Evolutionary conservation across 306 rosid species (phyloP).

Genomic region (Nissolia schottii): DNA sequence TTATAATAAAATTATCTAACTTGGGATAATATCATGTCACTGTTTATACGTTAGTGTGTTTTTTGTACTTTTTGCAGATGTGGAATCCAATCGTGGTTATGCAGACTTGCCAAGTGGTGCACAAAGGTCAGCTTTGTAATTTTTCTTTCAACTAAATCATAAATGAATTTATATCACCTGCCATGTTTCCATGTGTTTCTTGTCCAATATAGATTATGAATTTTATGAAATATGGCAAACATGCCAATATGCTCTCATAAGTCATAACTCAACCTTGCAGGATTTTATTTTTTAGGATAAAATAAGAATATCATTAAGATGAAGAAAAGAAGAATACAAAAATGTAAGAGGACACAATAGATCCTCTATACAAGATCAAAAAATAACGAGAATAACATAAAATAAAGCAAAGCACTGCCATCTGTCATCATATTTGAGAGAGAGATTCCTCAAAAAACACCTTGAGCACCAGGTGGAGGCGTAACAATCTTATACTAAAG

Average conservation of each 20-base stretch:
- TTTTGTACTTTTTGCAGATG: slow-evolving; percentile 28
- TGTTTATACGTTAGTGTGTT: neutral
- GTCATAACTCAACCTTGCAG: neutral
- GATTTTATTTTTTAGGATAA: no score
- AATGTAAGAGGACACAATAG: no score
- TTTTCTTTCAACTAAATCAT: neutral
- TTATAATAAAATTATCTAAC: no score
- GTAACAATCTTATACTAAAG: no score
- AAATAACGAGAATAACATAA: no score
- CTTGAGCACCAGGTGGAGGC: no score
- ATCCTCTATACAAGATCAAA: no score
- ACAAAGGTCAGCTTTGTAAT: slow-evolving; percentile 33
- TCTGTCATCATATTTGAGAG: no score
- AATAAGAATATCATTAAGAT: no score
- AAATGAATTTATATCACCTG: neutral
- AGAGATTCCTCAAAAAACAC: no score
- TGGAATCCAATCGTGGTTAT: slow-evolving; percentile 38
- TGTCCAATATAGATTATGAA: neutral
- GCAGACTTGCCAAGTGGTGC: slow-evolving; percentile 34
- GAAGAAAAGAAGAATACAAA: no score
- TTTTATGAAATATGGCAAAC: neutral
- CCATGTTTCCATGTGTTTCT: neutral
- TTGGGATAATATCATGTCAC: neutral
- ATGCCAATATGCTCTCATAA: neutral
- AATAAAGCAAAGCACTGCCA: no score